These are phyloP conservation scores for Ophiosphaerella korrae DNA, from an alignment of 2,329 filamentous ascomycete genomes.

Conservation along the genomic window DNA sequence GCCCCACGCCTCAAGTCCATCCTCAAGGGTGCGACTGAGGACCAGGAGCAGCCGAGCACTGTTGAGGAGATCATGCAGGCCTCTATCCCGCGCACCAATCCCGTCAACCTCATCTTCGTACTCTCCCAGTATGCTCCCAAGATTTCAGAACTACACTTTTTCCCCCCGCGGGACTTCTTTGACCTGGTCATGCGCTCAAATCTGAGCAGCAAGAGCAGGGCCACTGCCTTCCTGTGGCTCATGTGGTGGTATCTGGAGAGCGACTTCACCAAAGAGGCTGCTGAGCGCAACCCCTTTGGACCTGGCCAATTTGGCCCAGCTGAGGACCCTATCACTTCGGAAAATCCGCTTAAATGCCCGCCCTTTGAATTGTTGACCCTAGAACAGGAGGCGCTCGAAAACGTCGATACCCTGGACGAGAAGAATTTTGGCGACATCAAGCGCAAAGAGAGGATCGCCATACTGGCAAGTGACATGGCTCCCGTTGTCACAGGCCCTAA, in stretches of 20 bases:
- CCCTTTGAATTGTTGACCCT: conserved; percentile 67
- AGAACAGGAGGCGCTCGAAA: conserved; percentile 71
- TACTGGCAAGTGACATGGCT: conserved; percentile 75
- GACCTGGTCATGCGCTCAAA: conserved; percentile 93
- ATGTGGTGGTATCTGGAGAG: conserved; percentile 99
- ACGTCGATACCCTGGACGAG: conserved; percentile 74
- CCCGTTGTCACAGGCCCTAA: conserved; percentile 64
- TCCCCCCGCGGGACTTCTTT: conserved; percentile 84
- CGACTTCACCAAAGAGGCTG: conserved; percentile 87
- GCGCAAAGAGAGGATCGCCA: conserved; percentile 72
- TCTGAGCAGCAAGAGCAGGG: conserved; percentile 79
- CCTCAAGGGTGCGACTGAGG: conserved; percentile 93
- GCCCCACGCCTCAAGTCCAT: conserved; percentile 96
- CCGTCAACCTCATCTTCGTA: conserved; percentile 95
- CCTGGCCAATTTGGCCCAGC: conserved; percentile 48
- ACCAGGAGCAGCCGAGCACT: conserved; percentile 80
- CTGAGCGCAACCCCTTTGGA: conserved; percentile 89
- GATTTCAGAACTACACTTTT: conserved; percentile 91
- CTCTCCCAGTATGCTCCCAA: conserved; percentile 88
- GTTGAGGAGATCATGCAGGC: conserved; percentile 78
- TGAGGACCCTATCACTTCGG: conserved; percentile 46
- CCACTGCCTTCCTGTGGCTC: conserved; percentile 90
- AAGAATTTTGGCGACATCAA: conserved; percentile 73
- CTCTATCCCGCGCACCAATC: conserved; percentile 81
- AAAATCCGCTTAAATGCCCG: conserved; percentile 65